Conservation (phyloP, 179 eudicot genomes). For the Silene coronaria region DNA sequence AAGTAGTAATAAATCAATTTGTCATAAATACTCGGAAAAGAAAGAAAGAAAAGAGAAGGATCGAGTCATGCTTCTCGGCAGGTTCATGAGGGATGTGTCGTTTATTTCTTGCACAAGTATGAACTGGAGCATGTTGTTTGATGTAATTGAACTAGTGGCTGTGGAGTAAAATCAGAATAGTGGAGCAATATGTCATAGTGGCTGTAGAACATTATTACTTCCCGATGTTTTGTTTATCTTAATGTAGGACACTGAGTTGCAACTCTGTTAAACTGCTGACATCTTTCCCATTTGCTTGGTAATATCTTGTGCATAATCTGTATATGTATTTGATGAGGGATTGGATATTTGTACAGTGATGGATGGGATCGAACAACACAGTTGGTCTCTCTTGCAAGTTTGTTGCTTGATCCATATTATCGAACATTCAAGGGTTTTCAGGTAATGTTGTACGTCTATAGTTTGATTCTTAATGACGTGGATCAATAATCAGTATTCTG, state of each 20-base stretch:
- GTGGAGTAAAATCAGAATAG: neutral
- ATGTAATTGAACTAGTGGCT: neutral
- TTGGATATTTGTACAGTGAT: conserved; percentile 50
- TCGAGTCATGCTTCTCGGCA: neutral
- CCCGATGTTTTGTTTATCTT: neutral
- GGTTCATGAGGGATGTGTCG: neutral
- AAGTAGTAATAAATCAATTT: neutral
- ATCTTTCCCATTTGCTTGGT: neutral
- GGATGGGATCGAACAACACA: conserved; percentile 99
- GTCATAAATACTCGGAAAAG: neutral
- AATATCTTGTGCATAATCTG: neutral
- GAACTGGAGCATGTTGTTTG: neutral
- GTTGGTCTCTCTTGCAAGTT: conserved; percentile 82
- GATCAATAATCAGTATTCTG: neutral
- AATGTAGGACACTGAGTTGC: neutral
- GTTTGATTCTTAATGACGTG: neutral
- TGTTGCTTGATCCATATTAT: conserved; percentile 97
- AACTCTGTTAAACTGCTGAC: neutral
- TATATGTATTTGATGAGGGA: neutral
- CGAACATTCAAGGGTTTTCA: conserved; percentile 95
- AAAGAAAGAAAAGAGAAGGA: neutral
- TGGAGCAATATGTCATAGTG: neutral
- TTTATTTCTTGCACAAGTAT: neutral
- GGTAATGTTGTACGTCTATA: conserved; percentile 36
- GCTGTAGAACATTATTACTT: neutral